Evolutionary conservation across 2,329 filamentous ascomycete species (phyloP).

Genomic region (Xylariales sp.): DNA sequence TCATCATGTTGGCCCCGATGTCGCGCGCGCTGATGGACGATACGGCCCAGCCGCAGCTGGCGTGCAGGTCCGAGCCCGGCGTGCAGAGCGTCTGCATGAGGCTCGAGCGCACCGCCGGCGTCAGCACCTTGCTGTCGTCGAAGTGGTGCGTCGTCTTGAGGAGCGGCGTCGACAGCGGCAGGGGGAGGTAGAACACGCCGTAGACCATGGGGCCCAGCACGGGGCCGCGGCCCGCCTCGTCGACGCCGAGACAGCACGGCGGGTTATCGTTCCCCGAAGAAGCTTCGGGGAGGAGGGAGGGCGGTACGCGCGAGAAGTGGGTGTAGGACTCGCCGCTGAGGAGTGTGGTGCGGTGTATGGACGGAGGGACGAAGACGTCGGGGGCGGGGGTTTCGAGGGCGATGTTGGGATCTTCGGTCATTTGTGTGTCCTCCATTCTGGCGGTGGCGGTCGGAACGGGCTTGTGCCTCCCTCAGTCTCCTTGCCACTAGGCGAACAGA

Average conservation of each 20-base stretch:
- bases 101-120: conserved; percentile 67
- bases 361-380: conserved; percentile 61
- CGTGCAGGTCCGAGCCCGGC: conserved; percentile 41
- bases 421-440: conserved; percentile 39
- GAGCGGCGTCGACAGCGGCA: conserved; percentile 64
- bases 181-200: conserved; percentile 69
- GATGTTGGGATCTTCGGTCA: conserved; percentile 28
- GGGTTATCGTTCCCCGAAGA: conserved; percentile 31
- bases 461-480: background rate
- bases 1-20: conserved; percentile 75
- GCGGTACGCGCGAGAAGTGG: conserved; percentile 66
- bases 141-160: conserved; percentile 79
- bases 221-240: conserved; percentile 89
- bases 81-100: conserved; percentile 71
- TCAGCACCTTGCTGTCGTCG: conserved; percentile 92
- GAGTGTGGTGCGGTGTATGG: conserved; percentile 53
- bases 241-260: conserved; percentile 78
- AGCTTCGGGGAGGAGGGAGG: conserved; percentile 42
- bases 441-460: conserved; percentile 7
- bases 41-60: conserved; percentile 72
- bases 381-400: conserved; percentile 29
- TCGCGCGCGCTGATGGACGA: conserved; percentile 76
- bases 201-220: conserved; percentile 83
- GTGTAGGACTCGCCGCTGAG: conserved; percentile 64
- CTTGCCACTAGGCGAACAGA: too few species aligned